A percentile compares a stretch with the other conserved stretches of the same genome.
Conservation (phyloP, 2,329 filamentous ascomycete genomes). For the Escovopsis sp. region DNA sequence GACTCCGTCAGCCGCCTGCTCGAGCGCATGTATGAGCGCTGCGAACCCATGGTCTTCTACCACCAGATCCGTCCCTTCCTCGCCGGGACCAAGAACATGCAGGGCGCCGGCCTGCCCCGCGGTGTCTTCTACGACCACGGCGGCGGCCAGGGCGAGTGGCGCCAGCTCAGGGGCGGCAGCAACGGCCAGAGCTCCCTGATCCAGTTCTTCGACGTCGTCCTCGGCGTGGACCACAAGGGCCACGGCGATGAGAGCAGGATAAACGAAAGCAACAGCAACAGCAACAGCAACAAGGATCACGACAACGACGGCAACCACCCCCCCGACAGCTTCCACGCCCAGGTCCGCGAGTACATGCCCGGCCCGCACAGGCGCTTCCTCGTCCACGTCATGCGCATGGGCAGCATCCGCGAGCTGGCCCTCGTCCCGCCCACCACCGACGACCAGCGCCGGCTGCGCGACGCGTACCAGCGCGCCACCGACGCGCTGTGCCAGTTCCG, state of each 20-base stretch:
- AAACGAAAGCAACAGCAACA: too few relatives aligned
- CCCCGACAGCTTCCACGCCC: slow-evolving; percentile 33
- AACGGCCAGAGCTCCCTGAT: slow-evolving; percentile 89
- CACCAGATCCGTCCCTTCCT: slow-evolving; percentile 77
- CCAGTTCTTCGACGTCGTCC: slow-evolving; percentile 79
- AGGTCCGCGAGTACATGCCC: slow-evolving; percentile 87
- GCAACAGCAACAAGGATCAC: too few relatives aligned
- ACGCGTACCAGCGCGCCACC: slow-evolving; percentile 55
- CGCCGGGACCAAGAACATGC: slow-evolving; percentile 89
- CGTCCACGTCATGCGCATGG: slow-evolving; percentile 49
- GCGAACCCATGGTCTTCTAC: slow-evolving; percentile 79
- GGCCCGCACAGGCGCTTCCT: slow-evolving; percentile 70
- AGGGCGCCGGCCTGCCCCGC: slow-evolving; percentile 61
- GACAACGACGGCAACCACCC: too few relatives aligned
- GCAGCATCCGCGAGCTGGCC: slow-evolving; percentile 62
- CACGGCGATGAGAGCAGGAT: slow-evolving; percentile 17
- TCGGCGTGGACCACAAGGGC: slow-evolving; percentile 62
- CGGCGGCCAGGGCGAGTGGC: slow-evolving; percentile 49
- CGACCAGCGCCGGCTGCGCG: slow-evolving; percentile 29
- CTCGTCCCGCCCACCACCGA: slow-evolving; percentile 34
- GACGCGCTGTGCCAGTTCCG: slow-evolving; percentile 62
- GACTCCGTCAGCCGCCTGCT: slow-evolving; percentile 53
- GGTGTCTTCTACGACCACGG: slow-evolving; percentile 77
- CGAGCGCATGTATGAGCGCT: slow-evolving; percentile 77
- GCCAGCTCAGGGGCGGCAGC: slow-evolving; percentile 73